phyloP scores from a whole-genome alignment of 805 yeast genomes.

The Brettanomyces bruxellensis region DNA sequence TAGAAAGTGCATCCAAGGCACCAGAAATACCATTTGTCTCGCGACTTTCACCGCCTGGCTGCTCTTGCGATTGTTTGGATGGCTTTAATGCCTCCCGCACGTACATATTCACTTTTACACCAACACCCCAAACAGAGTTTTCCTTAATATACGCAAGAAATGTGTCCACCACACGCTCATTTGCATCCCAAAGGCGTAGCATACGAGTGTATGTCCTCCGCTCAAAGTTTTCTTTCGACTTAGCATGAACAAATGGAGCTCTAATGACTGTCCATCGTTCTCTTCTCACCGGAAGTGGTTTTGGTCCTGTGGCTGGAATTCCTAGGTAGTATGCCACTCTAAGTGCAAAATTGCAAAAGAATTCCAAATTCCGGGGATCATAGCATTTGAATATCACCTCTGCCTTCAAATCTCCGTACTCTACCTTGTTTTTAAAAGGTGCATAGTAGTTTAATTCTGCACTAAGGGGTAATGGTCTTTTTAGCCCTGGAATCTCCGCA shows the following conservation, averaged over 20 bases:
- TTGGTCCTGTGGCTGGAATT: conserved; percentile 74
- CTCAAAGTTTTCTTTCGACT: conserved; percentile 88
- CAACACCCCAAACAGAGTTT: conserved; percentile 73
- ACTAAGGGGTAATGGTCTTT: conserved; percentile 70
- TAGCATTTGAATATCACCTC: conserved; percentile 65
- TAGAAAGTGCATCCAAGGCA: conserved; percentile 16
- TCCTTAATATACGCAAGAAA: conserved; percentile 73
- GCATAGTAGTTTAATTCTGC: conserved; percentile 76
- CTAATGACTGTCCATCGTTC: conserved; percentile 91
- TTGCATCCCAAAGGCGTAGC: conserved; percentile 74
- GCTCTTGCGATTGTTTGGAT: conserved; percentile 25
- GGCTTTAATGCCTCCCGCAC: conserved; percentile 29
- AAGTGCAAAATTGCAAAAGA: conserved; percentile 76
- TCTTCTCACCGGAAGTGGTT: conserved; percentile 56
- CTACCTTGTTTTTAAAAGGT: conserved; percentile 60
- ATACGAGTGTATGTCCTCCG: conserved; percentile 74
- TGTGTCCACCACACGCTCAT: conserved; percentile 74
- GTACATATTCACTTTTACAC: conserved; percentile 65
- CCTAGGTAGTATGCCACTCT: conserved; percentile 88
- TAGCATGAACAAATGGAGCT: conserved; percentile 91
- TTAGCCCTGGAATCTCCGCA: conserved; percentile 23
- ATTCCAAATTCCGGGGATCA: conserved; percentile 59
- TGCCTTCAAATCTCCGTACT: conserved; percentile 73
- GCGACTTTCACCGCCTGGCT: conserved; percentile 22
- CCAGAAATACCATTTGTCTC: conserved; percentile 13